These are phyloP conservation scores for Camillea tinctor DNA, from an alignment of 2,329 filamentous ascomycete genomes.

Conservation along the genomic window DNA sequence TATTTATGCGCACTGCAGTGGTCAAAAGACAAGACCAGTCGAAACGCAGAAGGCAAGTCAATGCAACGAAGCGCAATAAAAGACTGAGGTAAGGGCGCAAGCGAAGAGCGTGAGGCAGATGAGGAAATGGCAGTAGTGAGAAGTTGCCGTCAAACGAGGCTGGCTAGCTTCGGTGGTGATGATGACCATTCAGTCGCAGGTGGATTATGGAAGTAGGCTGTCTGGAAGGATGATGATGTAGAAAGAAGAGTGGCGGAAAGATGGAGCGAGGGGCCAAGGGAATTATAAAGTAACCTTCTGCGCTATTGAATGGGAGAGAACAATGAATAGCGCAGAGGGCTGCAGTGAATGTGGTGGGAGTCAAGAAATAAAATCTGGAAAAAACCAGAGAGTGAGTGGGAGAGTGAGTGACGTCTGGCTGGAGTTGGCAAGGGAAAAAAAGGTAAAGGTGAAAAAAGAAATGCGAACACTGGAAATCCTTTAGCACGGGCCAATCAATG, in stretches of 20 bases:
- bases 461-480: background rate
- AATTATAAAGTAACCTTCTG: background rate
- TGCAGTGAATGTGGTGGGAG: background rate
- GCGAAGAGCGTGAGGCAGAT: background rate
- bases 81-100: background rate
- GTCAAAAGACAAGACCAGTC: conserved; percentile 2
- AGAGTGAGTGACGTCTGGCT: background rate
- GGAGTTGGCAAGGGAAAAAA: conserved; percentile 4
- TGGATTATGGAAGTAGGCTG: background rate
- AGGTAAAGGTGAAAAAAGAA: conserved; percentile 4
- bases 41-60: background rate
- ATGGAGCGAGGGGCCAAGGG: background rate
- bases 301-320: background rate
- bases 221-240: background rate
- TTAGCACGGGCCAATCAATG: background rate
- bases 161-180: background rate
- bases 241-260: background rate
- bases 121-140: background rate
- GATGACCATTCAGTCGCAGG: background rate
- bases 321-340: background rate
- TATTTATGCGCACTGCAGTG: background rate
- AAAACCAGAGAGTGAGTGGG: background rate
- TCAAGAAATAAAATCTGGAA: background rate
- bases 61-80: background rate
- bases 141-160: background rate